Evolutionary conservation across 371 early-diverging fungal genomes (phyloP).

Genomic region (Nematocida sp.): DNA sequence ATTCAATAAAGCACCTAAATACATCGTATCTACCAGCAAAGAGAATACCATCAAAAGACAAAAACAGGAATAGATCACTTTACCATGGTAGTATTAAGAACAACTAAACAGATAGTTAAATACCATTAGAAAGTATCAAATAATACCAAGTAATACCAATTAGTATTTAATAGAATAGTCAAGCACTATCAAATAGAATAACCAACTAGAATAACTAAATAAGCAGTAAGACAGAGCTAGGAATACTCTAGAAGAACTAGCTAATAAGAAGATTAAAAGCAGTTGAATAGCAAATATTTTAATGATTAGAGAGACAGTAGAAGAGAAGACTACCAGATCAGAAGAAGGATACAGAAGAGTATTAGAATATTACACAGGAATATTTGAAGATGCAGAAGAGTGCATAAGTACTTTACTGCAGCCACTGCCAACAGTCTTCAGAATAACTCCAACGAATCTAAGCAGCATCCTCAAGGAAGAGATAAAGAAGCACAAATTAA

Average conservation of each 20-base stretch:
- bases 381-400: conserved; percentile 20
- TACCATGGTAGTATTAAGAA: too few relatives aligned
- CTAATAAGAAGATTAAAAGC: too few relatives aligned
- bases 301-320: background rate
- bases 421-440: conserved; percentile 57
- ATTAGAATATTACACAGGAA: conserved; percentile 50
- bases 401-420: conserved; percentile 38
- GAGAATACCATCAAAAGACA: too few relatives aligned
- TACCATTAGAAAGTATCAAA: background rate
- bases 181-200: too few relatives aligned
- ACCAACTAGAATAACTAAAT: too few relatives aligned
- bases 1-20: too few relatives aligned
- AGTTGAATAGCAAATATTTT: too few relatives aligned
- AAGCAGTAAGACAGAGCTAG: too few relatives aligned
- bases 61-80: too few relatives aligned
- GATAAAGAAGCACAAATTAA: conserved; percentile 23
- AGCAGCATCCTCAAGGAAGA: conserved; percentile 18
- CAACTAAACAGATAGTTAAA: background rate
- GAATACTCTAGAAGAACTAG: too few relatives aligned
- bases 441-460: conserved; percentile 46
- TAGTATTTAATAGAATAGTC: too few relatives aligned
- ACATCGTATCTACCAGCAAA: too few relatives aligned
- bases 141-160: background rate
- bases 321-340: background rate
- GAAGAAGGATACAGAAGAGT: conserved; percentile 36